phyloP scores from a whole-genome alignment of 495 filamentous ascomycete species.

The Chlorociboria aeruginascens region DNA sequence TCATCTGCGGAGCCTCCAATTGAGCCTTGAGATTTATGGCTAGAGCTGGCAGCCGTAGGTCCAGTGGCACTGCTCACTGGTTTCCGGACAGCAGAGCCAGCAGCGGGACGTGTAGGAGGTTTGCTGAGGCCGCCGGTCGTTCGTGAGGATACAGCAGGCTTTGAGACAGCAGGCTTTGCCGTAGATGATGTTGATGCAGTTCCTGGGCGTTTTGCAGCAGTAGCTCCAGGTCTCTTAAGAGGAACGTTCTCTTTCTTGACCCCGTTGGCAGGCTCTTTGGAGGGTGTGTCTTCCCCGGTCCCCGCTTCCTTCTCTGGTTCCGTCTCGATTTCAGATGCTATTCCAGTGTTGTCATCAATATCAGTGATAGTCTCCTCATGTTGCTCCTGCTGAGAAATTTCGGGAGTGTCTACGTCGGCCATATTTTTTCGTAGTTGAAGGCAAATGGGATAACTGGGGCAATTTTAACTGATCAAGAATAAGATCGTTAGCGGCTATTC shows the following conservation, averaged over 20 bases:
- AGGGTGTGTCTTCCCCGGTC: background rate
- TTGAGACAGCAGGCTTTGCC: conserved; percentile 12
- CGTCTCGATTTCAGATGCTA: conserved; percentile 14
- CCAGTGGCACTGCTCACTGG: conserved; percentile 16
- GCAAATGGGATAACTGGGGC: too few species aligned
- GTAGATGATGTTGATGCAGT: conserved; percentile 9
- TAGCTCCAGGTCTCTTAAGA: conserved; percentile 8
- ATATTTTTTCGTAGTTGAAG: conserved; percentile 9
- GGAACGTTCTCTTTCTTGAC: conserved; percentile 20
- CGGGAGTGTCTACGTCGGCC: conserved; percentile 15
- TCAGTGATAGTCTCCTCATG: conserved; percentile 9
- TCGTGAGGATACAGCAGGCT: conserved; percentile 9
- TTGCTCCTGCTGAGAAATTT: conserved; percentile 9
- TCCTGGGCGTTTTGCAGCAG: conserved; percentile 9
- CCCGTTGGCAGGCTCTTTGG: conserved; percentile 15
- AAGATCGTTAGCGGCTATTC: too few species aligned
- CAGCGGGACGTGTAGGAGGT: conserved; percentile 17
- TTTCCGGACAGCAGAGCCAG: conserved; percentile 16
- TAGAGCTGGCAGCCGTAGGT: conserved; percentile 15
- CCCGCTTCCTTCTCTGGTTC: conserved; percentile 16
- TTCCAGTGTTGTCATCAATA: conserved; percentile 7
- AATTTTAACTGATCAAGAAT: too few species aligned
- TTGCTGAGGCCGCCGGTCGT: conserved; percentile 19
- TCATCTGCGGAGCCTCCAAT: conserved; percentile 20
- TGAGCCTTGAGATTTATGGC: conserved; percentile 14